Conservation (phyloP, 2,329 filamentous ascomycete species). For the Phyllosticta citribraziliensis region DNA sequence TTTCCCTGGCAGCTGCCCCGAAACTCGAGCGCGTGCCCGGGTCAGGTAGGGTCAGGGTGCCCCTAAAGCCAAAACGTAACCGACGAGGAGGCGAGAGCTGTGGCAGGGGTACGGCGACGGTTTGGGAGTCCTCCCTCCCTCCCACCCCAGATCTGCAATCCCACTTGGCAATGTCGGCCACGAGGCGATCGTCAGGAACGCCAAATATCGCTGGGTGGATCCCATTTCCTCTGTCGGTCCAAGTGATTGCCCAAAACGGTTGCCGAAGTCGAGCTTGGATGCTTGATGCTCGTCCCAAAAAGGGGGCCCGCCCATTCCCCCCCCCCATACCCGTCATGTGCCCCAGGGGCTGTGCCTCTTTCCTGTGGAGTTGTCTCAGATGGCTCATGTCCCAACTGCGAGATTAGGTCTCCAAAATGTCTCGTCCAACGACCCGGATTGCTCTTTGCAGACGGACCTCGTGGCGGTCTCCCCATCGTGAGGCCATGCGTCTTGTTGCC, state of each 20-base stretch:
- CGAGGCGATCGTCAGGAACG: slow-evolving; percentile 11
- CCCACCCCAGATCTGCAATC: not conserved
- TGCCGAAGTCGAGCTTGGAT: not conserved
- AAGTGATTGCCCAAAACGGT: not conserved
- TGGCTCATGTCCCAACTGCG: not conserved
- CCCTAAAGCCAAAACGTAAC: not conserved
- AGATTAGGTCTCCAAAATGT: not conserved
- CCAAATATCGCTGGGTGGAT: not conserved
- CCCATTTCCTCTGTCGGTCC: not conserved
- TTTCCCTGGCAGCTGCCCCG: not conserved
- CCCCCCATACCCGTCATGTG: not conserved
- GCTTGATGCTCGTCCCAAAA: not conserved
- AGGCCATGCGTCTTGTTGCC: not conserved
- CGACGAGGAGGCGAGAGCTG: not conserved
- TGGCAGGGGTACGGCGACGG: not conserved
- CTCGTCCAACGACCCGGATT: not conserved
- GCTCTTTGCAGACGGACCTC: not conserved
- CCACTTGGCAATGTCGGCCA: slow-evolving; percentile 1
- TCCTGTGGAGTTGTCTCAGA: not conserved
- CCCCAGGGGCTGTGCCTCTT: not conserved
- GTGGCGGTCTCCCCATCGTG: not conserved
- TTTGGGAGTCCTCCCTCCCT: not conserved
- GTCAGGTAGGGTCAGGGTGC: no score
- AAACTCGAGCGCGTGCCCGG: not conserved
- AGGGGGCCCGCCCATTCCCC: not conserved